Base-by-base conservation (phyloP, 805 yeast species). In the Torulaspora delbrueckii region DNA sequence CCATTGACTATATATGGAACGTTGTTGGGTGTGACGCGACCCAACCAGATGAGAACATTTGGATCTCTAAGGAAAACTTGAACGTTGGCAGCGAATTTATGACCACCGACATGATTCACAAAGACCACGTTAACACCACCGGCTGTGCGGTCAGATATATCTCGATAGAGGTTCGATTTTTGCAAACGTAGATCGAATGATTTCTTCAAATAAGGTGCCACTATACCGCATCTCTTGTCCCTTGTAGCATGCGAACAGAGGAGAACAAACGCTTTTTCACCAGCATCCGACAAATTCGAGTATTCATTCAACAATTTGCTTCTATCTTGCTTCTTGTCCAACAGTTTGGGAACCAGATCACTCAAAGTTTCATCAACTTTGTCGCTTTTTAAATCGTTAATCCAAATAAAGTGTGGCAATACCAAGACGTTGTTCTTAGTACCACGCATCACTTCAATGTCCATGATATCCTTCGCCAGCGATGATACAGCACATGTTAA, bases 41-140 rank as follows among this genome's bases (percentile, higher is more conserved):
- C 99, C 60, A 87, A 70, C 97, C 97, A 89, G 24, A 89, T 77
- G 47, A 82, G 81, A 53, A 86, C 68, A 16, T 48, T 48, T 3
- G 64, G 48, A 3, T 52, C 57, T 52, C 75, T 80, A 52, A 81
- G 68, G 60, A 88, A 89, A 12, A 91, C 77, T 42, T 88, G 74
- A 3, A 87, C 85, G 63, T 91, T 91, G 2, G 97, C 97, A 1
- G 93, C 88, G 66, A 73, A 93, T 65, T 93, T 93, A 67, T 91
- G 99, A 4, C 98, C 98, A 5, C 99, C 99, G 23, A 91, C 85
- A 64, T 91, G 99, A 58, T 86, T 89, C 25, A 85, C 76, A 55
- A 64, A 89, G 1, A 76, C 71, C 2, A 89, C 87, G 5, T 71
- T 69, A 1, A 84, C 86, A 5, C 97, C 98, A 26, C 74, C 81